phyloP scores from a whole-genome alignment of 129 eudicot genomes.

The Glebionis coronaria region DNA sequence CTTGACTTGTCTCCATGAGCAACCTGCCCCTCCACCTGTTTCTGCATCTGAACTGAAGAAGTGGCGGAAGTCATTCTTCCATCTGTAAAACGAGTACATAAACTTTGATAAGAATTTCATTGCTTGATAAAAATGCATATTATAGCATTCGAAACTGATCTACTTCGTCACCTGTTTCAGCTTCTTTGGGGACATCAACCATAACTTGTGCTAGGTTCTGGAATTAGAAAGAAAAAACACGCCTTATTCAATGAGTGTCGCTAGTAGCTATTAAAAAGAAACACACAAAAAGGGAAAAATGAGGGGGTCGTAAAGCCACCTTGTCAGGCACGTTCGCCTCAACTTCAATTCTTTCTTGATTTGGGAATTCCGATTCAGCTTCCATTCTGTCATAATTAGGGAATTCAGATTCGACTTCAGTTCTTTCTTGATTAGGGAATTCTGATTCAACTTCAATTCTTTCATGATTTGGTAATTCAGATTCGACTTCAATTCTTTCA shows the following conservation, averaged over 20 bases:
- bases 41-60: conserved; percentile 35
- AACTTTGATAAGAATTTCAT: background rate
- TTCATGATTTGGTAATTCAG: conserved; percentile 3
- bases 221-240: conserved; percentile 15
- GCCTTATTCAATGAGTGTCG: conserved; percentile 11
- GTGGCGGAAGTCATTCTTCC: conserved; percentile 24
- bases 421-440: background rate
- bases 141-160: background rate
- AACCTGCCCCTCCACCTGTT: conserved; percentile 32
- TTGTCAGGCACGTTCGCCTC: conserved; percentile 39
- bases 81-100: conserved; percentile 31
- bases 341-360: conserved; percentile 10
- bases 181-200: conserved; percentile 47
- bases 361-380: conserved; percentile 13
- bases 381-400: conserved; percentile 17
- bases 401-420: background rate
- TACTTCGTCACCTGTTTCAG: conserved; percentile 35
- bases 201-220: conserved; percentile 37
- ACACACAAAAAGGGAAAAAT: background rate
- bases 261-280: background rate
- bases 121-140: background rate
- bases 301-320: conserved; percentile 25
- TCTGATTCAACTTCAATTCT: conserved; percentile 26
- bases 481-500: conserved; percentile 25
- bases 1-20: conserved; percentile 41